Evolutionary conservation across 306 rosid genomes (phyloP), one percentile per base, ranked within the genome.

Genomic region (Trifolium fragiferum): DNA sequence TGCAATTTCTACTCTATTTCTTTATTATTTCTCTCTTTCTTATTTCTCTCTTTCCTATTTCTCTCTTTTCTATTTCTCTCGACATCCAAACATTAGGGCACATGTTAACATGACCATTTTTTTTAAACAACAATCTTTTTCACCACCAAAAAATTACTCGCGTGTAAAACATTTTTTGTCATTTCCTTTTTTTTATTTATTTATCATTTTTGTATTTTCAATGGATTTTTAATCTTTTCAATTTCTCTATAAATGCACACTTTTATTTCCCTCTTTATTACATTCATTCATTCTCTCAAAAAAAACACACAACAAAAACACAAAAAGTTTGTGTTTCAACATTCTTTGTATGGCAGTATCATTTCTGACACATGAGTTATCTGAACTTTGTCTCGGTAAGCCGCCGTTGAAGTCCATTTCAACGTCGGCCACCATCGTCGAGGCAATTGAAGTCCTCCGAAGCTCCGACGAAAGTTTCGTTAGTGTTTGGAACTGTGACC

Each of bases 351-450:
- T 95, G 99, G 99, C 93, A 90, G 96, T 90, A 86, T 92, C 82
- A 82, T 87, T 89, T 76, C 80, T 89, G 75, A 67, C 86, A 23
- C 84, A 82, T 76, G 97, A 90, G 82, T 85, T 95, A 76, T 94
- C 98, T 20, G 99, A 94, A 83, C 99, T 94, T 87, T 90, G 96
- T 75, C 98, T 94, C 18, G 99, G 96, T 75, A 94, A 94, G 88
- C 99, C 96, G 44, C 88, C 99, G 68, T 75, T 94, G 88, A 92
- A 83, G 89, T 82, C 89, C 21, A 88, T 94, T 6, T 66, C 88
- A 10, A 46, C 70, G 18, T 80, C 96, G 12, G 82, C 96, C 76
- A 83, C 96, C 74, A 67, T 90, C 47, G 93, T 86, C 13, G 92
- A 92, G 65, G 98, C 97, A 66, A 79, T 92, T 76, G 73, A 81